Conservation (phyloP, 805 yeast species). For the Wickerhamiella vanderwaltii region DNA sequence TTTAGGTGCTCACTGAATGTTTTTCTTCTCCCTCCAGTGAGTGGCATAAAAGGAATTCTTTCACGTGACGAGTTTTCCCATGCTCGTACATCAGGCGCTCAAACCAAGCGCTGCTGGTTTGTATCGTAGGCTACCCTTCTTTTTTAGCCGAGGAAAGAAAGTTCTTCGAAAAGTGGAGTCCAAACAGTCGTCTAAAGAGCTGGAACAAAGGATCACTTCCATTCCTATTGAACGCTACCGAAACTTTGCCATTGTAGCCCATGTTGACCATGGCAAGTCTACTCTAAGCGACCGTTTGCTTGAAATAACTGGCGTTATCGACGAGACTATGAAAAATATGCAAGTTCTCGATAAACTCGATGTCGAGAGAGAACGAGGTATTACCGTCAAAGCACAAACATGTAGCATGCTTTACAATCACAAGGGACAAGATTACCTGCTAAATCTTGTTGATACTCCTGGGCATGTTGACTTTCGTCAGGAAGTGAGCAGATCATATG, state of each 20-base stretch:
- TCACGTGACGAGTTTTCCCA: conserved; percentile 6
- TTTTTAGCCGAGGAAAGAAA: conserved; percentile 3
- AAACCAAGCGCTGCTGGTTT: too few species aligned
- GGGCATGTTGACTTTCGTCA: conserved; percentile 95
- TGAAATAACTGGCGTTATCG: conserved; percentile 80
- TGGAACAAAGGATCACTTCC: conserved; percentile 44
- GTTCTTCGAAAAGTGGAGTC: conserved; percentile 10
- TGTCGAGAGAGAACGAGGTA: conserved; percentile 92
- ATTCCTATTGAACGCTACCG: conserved; percentile 77
- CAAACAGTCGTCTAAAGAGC: conserved; percentile 10
- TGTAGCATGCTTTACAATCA: conserved; percentile 79
- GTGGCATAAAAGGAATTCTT: too few species aligned
- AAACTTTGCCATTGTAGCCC: conserved; percentile 91
- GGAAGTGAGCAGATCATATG: conserved; percentile 87
- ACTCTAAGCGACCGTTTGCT: conserved; percentile 79
- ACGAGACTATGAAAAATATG: conserved; percentile 51
- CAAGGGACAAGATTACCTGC: conserved; percentile 58
- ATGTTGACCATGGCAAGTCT: conserved; percentile 71
- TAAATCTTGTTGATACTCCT: conserved; percentile 92
- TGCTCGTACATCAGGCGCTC: conserved; percentile 3
- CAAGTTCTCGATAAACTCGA: conserved; percentile 86
- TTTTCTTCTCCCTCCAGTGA: too few species aligned
- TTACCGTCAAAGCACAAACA: conserved; percentile 94
- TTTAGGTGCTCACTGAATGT: too few species aligned
- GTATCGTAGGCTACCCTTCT: not conserved